Conservation (phyloP, 2,329 filamentous ascomycete species). For the Proliferodiscus dingleyae region DNA sequence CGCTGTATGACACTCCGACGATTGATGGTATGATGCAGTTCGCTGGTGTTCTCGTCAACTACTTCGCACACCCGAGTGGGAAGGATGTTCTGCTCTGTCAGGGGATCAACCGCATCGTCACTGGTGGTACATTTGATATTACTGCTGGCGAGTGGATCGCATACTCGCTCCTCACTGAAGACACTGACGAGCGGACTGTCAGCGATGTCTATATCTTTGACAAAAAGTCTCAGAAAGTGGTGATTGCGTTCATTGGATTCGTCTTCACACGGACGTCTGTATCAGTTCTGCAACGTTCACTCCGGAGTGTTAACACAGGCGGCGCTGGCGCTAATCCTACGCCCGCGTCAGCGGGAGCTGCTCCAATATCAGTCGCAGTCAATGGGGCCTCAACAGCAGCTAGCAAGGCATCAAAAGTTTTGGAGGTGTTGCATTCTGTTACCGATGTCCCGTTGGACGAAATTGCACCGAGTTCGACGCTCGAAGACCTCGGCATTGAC, state of each 20-base stretch:
- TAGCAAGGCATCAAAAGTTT: neutral
- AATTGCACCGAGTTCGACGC: neutral
- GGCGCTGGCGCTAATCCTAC: neutral
- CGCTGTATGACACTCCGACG: constrained; percentile 4
- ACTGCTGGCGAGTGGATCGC: neutral
- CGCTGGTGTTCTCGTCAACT: constrained; percentile 10
- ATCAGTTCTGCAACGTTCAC: neutral
- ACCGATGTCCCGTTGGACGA: neutral
- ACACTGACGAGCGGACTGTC: neutral
- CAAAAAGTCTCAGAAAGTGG: neutral
- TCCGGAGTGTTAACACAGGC: neutral
- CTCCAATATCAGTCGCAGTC: neutral
- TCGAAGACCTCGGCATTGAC: constrained; percentile 33
- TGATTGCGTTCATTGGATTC: constrained; percentile 1
- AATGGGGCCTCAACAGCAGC: neutral
- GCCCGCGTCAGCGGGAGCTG: neutral
- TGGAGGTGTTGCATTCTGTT: constrained; percentile 1
- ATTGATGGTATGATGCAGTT: constrained; percentile 10
- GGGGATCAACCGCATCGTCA: constrained; percentile 1
- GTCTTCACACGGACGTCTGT: neutral
- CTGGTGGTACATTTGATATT: neutral
- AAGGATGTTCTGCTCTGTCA: constrained; percentile 21
- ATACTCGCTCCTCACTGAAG: constrained; percentile 3
- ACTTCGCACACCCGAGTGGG: constrained; percentile 4
- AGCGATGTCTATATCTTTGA: constrained; percentile 3